Evolutionary conservation across 1,284 basidiomycete genomes (phyloP).

Genomic region (Ceratobasidium theobromae): DNA sequence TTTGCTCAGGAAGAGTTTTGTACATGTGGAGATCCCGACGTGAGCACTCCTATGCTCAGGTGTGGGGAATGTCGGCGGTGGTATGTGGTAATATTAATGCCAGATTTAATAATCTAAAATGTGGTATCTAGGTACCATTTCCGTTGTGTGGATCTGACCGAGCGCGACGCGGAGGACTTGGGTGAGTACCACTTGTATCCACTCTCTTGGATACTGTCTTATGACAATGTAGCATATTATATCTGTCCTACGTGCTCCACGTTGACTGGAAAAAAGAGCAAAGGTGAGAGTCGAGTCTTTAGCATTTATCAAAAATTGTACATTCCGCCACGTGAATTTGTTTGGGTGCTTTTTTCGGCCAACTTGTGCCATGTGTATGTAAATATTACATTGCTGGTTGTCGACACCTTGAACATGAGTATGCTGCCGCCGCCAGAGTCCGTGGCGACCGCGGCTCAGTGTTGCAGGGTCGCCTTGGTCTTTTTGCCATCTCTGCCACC

Average conservation of each 20-base stretch:
- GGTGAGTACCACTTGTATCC: constrained; percentile 52
- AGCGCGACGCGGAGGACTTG: constrained; percentile 69
- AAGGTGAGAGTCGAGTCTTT: constrained; percentile 75
- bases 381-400: constrained; percentile 15
- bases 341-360: not conserved
- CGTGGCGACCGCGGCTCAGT: constrained; percentile 8
- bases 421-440: constrained; percentile 9
- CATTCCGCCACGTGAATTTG: constrained; percentile 10
- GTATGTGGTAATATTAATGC: constrained; percentile 49
- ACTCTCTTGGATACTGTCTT: not conserved
- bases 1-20: constrained; percentile 18
- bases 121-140: constrained; percentile 67
- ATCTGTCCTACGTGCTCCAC: constrained; percentile 67
- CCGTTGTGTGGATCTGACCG: constrained; percentile 59
- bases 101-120: constrained; percentile 11
- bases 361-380: not conserved
- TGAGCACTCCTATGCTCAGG: constrained; percentile 78
- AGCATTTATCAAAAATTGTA: constrained; percentile 39
- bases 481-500: not conserved
- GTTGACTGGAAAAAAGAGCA: constrained; percentile 63
- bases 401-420: not conserved
- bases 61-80: constrained; percentile 73
- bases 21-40: constrained; percentile 49
- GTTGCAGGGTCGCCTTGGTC: not conserved
- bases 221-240: constrained; percentile 57